A percentile compares a stretch with the other conserved stretches of the same genome.
These are phyloP conservation scores for Sophora flavescens DNA, from an alignment of 306 rosid genomes.

Conservation along the genomic window DNA sequence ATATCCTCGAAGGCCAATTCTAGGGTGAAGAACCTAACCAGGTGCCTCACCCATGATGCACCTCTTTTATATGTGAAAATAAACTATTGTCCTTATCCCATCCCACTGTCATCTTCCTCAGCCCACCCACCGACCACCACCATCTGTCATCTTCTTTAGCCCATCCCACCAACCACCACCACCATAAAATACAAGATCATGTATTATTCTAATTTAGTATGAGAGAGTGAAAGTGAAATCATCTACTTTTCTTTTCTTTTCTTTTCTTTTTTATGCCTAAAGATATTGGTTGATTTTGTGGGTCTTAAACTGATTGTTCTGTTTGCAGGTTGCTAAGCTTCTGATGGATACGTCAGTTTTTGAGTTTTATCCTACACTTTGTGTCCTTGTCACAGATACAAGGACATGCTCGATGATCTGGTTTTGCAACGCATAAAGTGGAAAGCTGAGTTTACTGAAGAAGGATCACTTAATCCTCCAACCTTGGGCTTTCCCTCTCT, in stretches of 20 bases:
- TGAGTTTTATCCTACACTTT: constrained; percentile 91
- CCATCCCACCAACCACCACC: too few species aligned
- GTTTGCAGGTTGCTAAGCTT: constrained; percentile 90
- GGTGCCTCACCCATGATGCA: too few species aligned
- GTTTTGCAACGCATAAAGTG: constrained; percentile 91
- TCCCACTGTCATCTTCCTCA: too few species aligned
- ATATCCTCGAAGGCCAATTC: too few species aligned
- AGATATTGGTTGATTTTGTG: constrained; percentile 25
- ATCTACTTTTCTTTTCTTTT: constrained; percentile 19
- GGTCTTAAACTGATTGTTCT: constrained; percentile 46
- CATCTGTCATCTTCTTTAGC: too few species aligned
- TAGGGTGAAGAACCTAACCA: too few species aligned
- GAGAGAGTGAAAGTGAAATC: constrained; percentile 3
- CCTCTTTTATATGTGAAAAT: too few species aligned
- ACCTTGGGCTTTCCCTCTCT: too few species aligned
- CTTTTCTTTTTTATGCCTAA: background rate
- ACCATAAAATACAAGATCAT: background rate
- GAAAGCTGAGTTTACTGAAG: constrained; percentile 88
- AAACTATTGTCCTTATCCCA: too few species aligned
- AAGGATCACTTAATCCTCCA: constrained; percentile 47
- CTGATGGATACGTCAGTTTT: constrained; percentile 85
- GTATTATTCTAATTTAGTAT: constrained; percentile 13
- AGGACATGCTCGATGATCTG: constrained; percentile 93
- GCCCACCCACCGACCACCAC: too few species aligned
- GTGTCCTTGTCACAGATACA: constrained; percentile 83